Evolutionary conservation across 257 asterid genomes (phyloP), one percentile per base, ranked within the genome.

Genomic region (Gentiana macrophylla): DNA sequence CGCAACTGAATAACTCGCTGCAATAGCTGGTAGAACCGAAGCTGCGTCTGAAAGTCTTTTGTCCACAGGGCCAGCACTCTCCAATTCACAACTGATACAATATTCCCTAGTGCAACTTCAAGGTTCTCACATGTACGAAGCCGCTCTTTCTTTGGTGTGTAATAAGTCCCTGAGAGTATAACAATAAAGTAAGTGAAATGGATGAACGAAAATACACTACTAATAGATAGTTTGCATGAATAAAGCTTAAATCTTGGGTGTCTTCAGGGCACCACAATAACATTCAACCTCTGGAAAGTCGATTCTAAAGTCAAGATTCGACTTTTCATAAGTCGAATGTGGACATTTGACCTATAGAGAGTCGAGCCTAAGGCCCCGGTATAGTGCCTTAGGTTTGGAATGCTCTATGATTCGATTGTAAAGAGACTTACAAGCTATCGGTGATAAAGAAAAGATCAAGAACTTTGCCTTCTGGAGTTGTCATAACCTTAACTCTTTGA

Each of bases 381-480:
- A 24, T 24, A 24, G 24, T 24, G 24, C 24, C 24, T 24, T 24
- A 24, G 24, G 24, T 24, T 24, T 24, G 24, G 24, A 24, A 24
- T 24, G 24, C 24, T 24, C 24, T 24, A 24, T 24, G 24, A 24
- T 24, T 24, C 24, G 24, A 24, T 24, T 24, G 24, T 24, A 57
- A 41, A 37, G 32, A n/a, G 49, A 49, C 79, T 66, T 63, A 74
- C 84, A 75, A 63, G 65, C 53, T 63, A 68, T 74, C 84, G 0
- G 81, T 78, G 57, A 78, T 67, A 67, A 74, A 78, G 77, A 78
- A 78, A 49, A 78, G 78, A 62, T 78, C 81, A 68, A 78, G 52
- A 37, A 74, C 79, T 70, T 78, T 78, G 36, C 72, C 81, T 44
- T 78, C 84, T 8, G 84, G 84, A 24, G 84, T 78, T 55, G 81